Base-by-base conservation (phyloP, 495 filamentous ascomycete species). In the Aspergillus hancockii region DNA sequence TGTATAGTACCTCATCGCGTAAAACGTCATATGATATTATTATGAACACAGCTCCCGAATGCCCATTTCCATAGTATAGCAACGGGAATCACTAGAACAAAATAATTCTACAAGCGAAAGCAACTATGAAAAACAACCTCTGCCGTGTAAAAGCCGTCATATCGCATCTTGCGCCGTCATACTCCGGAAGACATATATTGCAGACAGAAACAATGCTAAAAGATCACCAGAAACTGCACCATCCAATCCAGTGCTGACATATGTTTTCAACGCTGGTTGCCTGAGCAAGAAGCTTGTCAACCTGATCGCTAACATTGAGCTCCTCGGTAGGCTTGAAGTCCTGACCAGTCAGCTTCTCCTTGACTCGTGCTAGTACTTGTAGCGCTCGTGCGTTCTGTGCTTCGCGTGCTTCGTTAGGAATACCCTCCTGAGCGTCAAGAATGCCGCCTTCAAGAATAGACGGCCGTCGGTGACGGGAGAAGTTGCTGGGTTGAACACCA, bases 211-310 rank as follows among this genome's bases (percentile, higher is more conserved):
- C 53, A 49, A 47, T 13, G 43, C 25, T 55, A 50, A 50, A 58
- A 9, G 56, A 59, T 73, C 55, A 95, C 90, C 91, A 93, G 81
- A 93, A 95, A 74, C 89, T 92, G 73, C 91, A 96, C 91, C 92
- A 95, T 54, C 93, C 94, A 59, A 98, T 97, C 73, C 97, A 99
- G 77, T 98, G 94, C 77, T 97, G 94, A 69, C 95, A 98, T 57
- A 99, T 81, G 75, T 98, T 98, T 80, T 98, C 95, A 47, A 97
- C 79, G 64, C 91, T 97, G 7, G 94, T 98, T 19, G 95, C 95
- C 75, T 99, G 93, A 34, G 87, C 87, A 59, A 98, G 88, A 65
- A 98, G 75, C 73, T 93, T 93, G 69, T 96, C 92, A 3, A 99
- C 95, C 72, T 98, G 95, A 38, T 87, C 83, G 18, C 88, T 87